Base-by-base conservation (phyloP, 2,329 filamentous ascomycete species). In the Lasiodiplodia citricola region DNA sequence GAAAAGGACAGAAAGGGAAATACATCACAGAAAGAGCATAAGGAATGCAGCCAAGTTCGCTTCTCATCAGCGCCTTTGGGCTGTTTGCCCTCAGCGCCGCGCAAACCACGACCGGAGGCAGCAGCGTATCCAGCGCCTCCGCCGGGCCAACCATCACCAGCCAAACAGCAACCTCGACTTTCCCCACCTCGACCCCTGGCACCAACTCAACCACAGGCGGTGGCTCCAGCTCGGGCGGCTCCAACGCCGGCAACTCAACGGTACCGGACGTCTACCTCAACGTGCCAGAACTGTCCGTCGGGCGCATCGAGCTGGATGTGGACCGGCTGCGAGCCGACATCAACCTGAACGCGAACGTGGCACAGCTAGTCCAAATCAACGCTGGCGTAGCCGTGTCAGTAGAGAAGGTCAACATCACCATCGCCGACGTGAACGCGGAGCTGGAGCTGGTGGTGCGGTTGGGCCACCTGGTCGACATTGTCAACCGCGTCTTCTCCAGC, bases 291-390 rank as follows among this genome's bases (percentile, higher is more conserved):
- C 81, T 90, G 8, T 85, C 84, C 50, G 87, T 90, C 21, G 85
- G 85, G 50, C 81, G 82, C 62, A 90, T 90, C 69, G 87, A 89
- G 77, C 80, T 90, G 3, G 83, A 85, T 57, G 87, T 90, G 3
- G 87, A 89, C 71, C 84, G 88, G 71, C 78, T 89, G 21, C 80
- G 82, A 2, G 87, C 87, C 2, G 85, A 90, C 70, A 81, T 90
- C 73, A 89, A 89, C 74, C 79, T 90, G 2, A 86, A 87, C 60
- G 87, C 87, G 41, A 83, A 87, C 70, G 82, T 90, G n/a, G 87
- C 87, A 16, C 83, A 82, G 52, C 81, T 90, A 1, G 87, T 90
- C 4, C 77, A 76, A 14, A 76, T 86, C 72, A 86, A 86, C 70
- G 84, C 84, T 0, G 84, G 84, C 67, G 83, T 86, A 7, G 76